Base-by-base conservation (phyloP, 768 basidiomycete species). In the Leccinum subgranulosum region DNA sequence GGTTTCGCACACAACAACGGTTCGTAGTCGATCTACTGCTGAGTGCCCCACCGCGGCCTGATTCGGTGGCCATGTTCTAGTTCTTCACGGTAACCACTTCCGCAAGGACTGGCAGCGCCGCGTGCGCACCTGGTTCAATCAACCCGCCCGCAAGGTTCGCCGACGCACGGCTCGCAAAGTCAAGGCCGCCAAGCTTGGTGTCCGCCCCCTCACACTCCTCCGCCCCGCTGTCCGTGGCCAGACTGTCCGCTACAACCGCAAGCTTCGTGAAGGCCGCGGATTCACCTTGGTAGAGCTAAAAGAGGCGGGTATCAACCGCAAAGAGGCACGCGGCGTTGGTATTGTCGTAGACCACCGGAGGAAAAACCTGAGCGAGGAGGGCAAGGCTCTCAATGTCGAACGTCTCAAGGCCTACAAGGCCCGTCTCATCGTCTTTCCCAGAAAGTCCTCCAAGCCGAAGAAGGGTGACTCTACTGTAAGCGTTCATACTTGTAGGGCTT, bases 51-150 rank as follows among this genome's bases (percentile, higher is more conserved):
- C 19, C 34, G 34, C n/a, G 5, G 27, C 43, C 64, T 67, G 49
- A 70, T 55, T 25, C 25, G 45, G 19, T 31, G 33, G 31, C 10
- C 19, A 31, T 59, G 31, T 61, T 49, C 57, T 49, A 90, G 92
- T 91, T 80, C 91, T 96, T 76, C 94, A 86, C 79, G 83, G 76
- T 68, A 94, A 94, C 78, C 94, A 97, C 75, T 94, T 94, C 85
- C 92, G 86, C 81, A 98, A 98, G 87, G 95, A 98, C 76, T 98
- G 95, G 95, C 96, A 98, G 77, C 84, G 87, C 71, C 90, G 89
- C 64, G 94, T 96, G 68, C 88, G 88, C 77, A 96, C 93, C 72
- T 94, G 95, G 95, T 98, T 98, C 75, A 91, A 98, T 82, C 97
- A 99, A 79, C 94, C 97, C 56, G 96, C 95, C 50, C 90, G 92